These are phyloP conservation scores for Astraeus odoratus DNA, from an alignment of 768 basidiomycete genomes.

Conservation along the genomic window DNA sequence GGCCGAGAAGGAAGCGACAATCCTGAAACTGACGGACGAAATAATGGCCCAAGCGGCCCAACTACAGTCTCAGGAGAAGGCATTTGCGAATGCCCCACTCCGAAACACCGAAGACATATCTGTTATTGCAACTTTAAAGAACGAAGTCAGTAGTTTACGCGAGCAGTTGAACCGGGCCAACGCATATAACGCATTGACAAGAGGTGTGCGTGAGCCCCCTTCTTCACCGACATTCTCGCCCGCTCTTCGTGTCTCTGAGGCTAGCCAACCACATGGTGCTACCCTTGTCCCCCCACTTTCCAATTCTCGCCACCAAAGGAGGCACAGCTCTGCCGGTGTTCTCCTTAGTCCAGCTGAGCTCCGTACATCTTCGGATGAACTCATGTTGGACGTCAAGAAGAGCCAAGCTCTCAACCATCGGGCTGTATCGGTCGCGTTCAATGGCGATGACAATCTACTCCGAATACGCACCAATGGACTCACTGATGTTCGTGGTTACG, in stretches of 20 bases:
- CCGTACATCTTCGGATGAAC: conserved; percentile 72
- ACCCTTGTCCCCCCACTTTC: conserved; percentile 30
- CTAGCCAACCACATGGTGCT: conserved; percentile 37
- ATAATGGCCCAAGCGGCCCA: conserved; percentile 64
- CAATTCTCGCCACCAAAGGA: conserved; percentile 61
- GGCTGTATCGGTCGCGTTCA: conserved; percentile 84
- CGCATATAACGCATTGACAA: conserved; percentile 81
- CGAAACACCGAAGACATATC: conserved; percentile 78
- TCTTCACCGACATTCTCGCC: conserved; percentile 85
- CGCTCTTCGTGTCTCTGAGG: conserved; percentile 52
- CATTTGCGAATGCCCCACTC: conserved; percentile 54
- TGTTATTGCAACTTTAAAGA: conserved; percentile 83
- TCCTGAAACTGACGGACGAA: conserved; percentile 77
- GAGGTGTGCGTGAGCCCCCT: conserved; percentile 66
- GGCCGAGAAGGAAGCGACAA: conserved; percentile 76
- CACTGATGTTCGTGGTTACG: conserved; percentile 65
- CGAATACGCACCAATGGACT: conserved; percentile 61
- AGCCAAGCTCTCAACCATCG: conserved; percentile 68
- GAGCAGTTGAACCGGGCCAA: conserved; percentile 97
- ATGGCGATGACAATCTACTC: conserved; percentile 69
- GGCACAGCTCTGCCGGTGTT: conserved; percentile 83
- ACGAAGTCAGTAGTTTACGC: conserved; percentile 84
- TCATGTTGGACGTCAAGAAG: conserved; percentile 68
- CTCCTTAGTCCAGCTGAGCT: conserved; percentile 54
- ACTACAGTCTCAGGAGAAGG: conserved; percentile 70